These are phyloP conservation scores for Schizophyllum amplum DNA, from an alignment of 1,284 basidiomycete species.

Conservation along the genomic window DNA sequence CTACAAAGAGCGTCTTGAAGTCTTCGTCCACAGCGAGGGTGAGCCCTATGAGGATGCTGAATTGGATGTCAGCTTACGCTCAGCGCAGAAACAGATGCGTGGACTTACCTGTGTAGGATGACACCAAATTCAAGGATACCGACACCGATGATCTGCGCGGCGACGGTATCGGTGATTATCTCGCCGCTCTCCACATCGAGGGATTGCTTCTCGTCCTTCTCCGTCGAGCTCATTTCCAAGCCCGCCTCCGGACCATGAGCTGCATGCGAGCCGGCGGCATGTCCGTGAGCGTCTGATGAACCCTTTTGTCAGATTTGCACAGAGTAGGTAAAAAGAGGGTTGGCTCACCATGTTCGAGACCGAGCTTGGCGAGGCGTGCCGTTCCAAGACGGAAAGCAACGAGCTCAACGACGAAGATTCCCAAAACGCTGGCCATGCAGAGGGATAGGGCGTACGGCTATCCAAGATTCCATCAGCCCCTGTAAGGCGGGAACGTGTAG, in stretches of 20 bases:
- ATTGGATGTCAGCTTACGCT: too few relatives aligned
- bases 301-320: conserved; percentile 4
- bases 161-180: conserved; percentile 27
- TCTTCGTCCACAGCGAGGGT: conserved; percentile 81
- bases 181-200: not conserved
- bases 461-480: not conserved
- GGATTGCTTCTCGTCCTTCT: conserved; percentile 10
- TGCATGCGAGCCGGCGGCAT: conserved; percentile 57
- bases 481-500: not conserved
- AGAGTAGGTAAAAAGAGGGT: conserved; percentile 2
- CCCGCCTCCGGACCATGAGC: conserved; percentile 58
- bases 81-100: too few relatives aligned
- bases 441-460: conserved; percentile 78
- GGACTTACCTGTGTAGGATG: conserved; percentile 65
- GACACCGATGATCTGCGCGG: conserved; percentile 80
- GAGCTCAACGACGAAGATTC: conserved; percentile 80
- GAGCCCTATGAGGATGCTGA: conserved; percentile 80
- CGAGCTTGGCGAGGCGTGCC: conserved; percentile 48
- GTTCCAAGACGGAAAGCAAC: conserved; percentile 79
- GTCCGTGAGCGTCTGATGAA: conserved; percentile 53
- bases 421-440: conserved; percentile 73
- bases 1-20: conserved; percentile 84
- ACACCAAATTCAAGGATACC: conserved; percentile 91
- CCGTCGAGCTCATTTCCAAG: conserved; percentile 7
- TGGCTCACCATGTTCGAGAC: conserved; percentile 47